Evolutionary conservation across 768 basidiomycete genomes (phyloP), one percentile per base, ranked within the genome.

Genomic region (Naganishia vishniacii): DNA sequence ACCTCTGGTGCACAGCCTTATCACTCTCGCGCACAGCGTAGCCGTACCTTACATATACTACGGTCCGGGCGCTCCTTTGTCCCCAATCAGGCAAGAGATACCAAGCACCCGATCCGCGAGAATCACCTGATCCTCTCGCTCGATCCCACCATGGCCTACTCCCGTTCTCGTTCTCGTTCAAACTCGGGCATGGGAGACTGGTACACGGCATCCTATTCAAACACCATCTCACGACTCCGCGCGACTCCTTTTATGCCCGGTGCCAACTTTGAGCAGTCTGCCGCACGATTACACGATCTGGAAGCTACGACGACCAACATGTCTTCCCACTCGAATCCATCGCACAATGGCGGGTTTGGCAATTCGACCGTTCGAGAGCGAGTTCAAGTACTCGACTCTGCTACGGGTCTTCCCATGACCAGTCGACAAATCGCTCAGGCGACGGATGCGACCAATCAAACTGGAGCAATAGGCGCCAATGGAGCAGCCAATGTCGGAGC

Each of bases 201-300:
- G 62, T 32, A 63, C 41, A 42, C 48, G 13, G 48, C 40, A 18
- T 46, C 62, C 26, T 53, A 63, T 41, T 51, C 53, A 34, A 56
- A 56, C 37, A 37, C 32, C 37, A 56, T 56, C 37, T 47, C 62
- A 11, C 20, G 62, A 32, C 49, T 63, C 16, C 48, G 62, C 20
- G 42, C 62, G 1, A 41, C 62, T 9, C 48, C 62, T 12, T 63
- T 63, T 44, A 63, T 51, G 48, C 62, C 62, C 48, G 62, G 48
- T 18, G 62, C 53, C 53, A 51, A 51, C 42, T 63, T 51, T 42
- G 49, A 41, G n/a, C 46, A 7, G 26, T 18, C 46, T 41, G 8
- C 40, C 23, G 2, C 48, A 41, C 44, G n/a, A 42, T 13, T 53
- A 45, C 48, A 56, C 41, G 49, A 63, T 16, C 26, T 63, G 18